These are phyloP conservation scores for Sphaerulina populicola DNA, from an alignment of 2,329 filamentous ascomycete genomes.

Conservation along the genomic window DNA sequence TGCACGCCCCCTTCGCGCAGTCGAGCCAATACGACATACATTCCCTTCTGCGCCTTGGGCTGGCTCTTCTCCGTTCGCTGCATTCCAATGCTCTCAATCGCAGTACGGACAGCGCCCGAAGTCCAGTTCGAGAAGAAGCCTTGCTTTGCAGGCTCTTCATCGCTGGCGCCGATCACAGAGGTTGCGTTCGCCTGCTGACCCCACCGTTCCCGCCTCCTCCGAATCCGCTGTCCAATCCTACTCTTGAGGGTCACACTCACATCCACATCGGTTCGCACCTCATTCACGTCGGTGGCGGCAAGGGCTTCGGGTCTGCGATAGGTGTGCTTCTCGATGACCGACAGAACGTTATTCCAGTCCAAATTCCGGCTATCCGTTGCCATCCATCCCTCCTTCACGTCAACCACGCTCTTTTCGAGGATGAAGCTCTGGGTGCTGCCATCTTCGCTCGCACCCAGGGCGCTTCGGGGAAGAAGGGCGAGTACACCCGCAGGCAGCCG, in stretches of 20 bases:
- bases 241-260: conserved; percentile 69
- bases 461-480: conserved; percentile 63
- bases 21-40: conserved; percentile 71
- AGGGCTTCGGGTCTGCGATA: conserved; percentile 47
- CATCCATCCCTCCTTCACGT: conserved; percentile 76
- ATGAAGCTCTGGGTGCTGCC: conserved; percentile 66
- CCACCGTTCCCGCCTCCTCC: conserved; percentile 43
- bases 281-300: conserved; percentile 16
- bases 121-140: conserved; percentile 57
- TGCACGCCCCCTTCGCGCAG: conserved; percentile 59
- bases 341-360: conserved; percentile 72
- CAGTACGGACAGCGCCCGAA: conserved; percentile 63
- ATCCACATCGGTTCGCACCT: conserved; percentile 55
- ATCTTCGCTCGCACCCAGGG: conserved; percentile 51
- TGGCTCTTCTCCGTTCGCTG: conserved; percentile 70
- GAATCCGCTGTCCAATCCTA: conserved; percentile 60
- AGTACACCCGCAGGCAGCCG: conserved; percentile 66
- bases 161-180: conserved; percentile 32
- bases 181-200: conserved; percentile 34
- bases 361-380: conserved; percentile 71
- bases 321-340: conserved; percentile 66
- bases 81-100: conserved; percentile 69
- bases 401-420: conserved; percentile 69
- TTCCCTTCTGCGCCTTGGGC: conserved; percentile 72
- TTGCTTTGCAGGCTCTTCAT: conserved; percentile 43